Evolutionary conservation across 2,329 filamentous ascomycete genomes (phyloP).

Genomic region (Microsporum audouinii): DNA sequence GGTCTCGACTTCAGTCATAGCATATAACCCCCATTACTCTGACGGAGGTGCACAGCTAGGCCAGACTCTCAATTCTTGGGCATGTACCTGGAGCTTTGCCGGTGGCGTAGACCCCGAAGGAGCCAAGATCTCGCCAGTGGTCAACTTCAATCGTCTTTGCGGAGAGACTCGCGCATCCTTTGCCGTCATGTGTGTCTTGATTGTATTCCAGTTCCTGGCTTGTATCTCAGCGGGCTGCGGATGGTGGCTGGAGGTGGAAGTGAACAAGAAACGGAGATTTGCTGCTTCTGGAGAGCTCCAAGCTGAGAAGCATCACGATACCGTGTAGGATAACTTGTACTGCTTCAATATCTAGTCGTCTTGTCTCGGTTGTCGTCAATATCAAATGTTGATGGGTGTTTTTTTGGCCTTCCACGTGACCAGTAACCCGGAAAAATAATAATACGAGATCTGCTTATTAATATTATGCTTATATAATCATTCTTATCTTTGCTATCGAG

Average conservation of each 20-base stretch:
- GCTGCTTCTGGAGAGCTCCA: not conserved
- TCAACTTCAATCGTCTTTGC: conserved; percentile 30
- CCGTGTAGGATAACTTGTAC: not conserved
- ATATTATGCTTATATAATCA: no score
- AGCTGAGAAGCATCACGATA: not conserved
- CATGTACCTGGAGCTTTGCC: conserved; percentile 29
- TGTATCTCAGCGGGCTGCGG: not conserved
- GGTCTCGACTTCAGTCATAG: conserved; percentile 25
- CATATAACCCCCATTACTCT: conserved; percentile 17
- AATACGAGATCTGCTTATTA: not conserved
- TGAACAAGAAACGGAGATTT: conserved; percentile 9
- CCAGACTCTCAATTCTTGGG: conserved; percentile 33
- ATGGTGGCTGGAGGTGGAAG: conserved; percentile 19
- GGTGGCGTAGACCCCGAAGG: conserved; percentile 12
- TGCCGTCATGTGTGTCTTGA: conserved; percentile 25
- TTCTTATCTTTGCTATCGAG: not conserved
- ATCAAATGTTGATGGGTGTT: no score
- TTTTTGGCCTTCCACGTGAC: no score
- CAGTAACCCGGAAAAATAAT: not conserved
- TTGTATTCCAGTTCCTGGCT: conserved; percentile 19
- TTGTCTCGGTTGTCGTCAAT: not conserved
- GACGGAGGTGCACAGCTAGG: conserved; percentile 20
- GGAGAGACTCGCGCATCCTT: conserved; percentile 27
- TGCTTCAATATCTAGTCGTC: not conserved
- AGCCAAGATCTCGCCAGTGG: conserved; percentile 19